These are phyloP conservation scores for Naganishia antarctica DNA, from an alignment of 768 basidiomycete species.

Conservation along the genomic window DNA sequence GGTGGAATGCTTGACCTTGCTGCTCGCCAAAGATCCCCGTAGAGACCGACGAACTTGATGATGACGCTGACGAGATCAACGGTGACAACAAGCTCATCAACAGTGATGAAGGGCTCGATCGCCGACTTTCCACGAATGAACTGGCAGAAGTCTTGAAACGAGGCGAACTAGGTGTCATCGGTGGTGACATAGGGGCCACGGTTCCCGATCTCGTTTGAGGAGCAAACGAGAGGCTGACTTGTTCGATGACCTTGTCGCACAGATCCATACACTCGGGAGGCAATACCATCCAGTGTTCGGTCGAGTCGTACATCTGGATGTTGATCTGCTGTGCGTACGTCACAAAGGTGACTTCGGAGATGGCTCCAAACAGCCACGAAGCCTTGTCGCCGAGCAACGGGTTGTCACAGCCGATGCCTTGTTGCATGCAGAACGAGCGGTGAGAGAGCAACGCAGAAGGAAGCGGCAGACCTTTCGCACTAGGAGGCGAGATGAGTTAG, in stretches of 20 bases:
- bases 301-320: slow-evolving; percentile 44
- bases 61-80: slow-evolving; percentile 33
- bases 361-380: slow-evolving; percentile 47
- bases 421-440: slow-evolving; percentile 38
- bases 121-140: background rate
- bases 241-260: slow-evolving; percentile 37
- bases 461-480: slow-evolving; percentile 41
- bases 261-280: slow-evolving; percentile 26
- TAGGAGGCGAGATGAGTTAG: background rate
- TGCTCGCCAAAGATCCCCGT: background rate
- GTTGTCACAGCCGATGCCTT: slow-evolving; percentile 47
- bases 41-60: background rate
- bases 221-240: slow-evolving; percentile 46
- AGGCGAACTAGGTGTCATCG: background rate
- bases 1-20: background rate
- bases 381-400: slow-evolving; percentile 48
- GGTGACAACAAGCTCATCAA: slow-evolving; percentile 44
- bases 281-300: slow-evolving; percentile 36
- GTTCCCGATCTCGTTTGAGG: slow-evolving; percentile 23
- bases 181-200: slow-evolving; percentile 5
- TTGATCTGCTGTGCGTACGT: slow-evolving; percentile 34
- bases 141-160: background rate
- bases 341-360: slow-evolving; percentile 50
- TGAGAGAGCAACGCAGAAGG: slow-evolving; percentile 47
- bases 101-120: slow-evolving; percentile 37